Base-by-base conservation (phyloP, 108 stramenopile species). In the Cyclotella baltica region DNA sequence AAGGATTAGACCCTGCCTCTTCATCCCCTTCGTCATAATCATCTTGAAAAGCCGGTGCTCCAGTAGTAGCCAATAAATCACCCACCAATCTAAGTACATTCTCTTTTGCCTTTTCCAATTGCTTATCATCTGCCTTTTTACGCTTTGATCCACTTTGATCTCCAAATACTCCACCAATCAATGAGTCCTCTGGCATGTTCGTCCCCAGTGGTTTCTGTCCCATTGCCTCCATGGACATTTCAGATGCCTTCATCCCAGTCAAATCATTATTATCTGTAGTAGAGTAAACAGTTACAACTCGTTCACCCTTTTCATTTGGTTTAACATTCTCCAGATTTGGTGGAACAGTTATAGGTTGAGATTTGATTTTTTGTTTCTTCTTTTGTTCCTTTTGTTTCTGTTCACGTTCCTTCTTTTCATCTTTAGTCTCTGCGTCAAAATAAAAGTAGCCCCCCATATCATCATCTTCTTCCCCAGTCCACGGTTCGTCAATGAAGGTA, bases 211-310 rank as follows among this genome's bases (percentile, higher is more conserved):
- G n/a, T 74, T 77, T 66, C 31, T 69, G 67, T 40, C 67, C 46
- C 51, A 69, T 70, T 25, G 30, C 46, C 25, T 83, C 75, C 72
- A 83, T 64, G 11, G 76, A 76, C 50, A 83, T 66, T 22, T 68
- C 64, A 0, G 62, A 20, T 22, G 59, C 30, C 0, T 64, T 75
- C 67, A 88, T 67, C 46, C 89, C 87, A 4, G 95, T 96, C 74
- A 96, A 61, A 66, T 96, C 95, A 78, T 96, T 96, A 3, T 77
- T 83, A 33, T 96, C 95, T 6, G 83, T 88, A 16, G 95, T 89
- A 31, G 89, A 89, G 70, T 93, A 96, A 0, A 92, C 62, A 4
- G 95, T 93, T 3, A 93, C 95, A 0, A 90, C 88, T 38, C 89
- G 80, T 79, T 92, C 92, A 46, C 95, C 95, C 56, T 91, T 76